Base-by-base conservation (phyloP, 768 basidiomycete genomes). In the Boletellus sp. region DNA sequence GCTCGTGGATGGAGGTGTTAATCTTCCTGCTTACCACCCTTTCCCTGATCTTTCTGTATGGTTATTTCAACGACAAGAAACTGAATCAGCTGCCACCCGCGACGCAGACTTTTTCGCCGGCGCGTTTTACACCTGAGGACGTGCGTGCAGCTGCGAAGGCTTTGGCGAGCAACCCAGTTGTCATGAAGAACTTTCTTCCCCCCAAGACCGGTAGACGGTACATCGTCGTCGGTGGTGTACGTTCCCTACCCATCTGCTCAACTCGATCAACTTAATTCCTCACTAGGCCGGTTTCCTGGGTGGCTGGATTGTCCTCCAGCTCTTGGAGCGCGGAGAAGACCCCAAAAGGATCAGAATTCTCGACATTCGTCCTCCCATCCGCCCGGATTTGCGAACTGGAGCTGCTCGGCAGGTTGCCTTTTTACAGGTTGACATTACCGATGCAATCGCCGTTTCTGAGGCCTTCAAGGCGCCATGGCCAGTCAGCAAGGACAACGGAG, bases 161-260 rank as follows among this genome's bases (percentile, higher is more conserved):
- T 20, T 62, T 81, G n/a, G 62, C 57, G 4, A 58, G 64, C 6
- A 50, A 54, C 2, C 71, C 74, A 1, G 57, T 74, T 48, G 58
- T 68, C 28, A 67, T 74, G 35, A 54, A 70, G 9, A 71, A 75
- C 38, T 72, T 81, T 48, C 64, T 88, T 23, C 84, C 85, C 6
- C 80, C 80, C 3, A 82, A 73, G 64, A 90, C 88, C 0, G 85
- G 85, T 17, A 75, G 87, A 47, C 74, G 81, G 42, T 90, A 90
- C 62, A 87, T 90, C 50, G 74, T 90, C 4, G 76, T 86, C 34
- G 88, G 88, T 48, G 87, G 88, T 57, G 85, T 86, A 61, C 53
- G 79, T 77, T 38, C 35, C 33, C 19, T 6, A 2, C 19, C n/a
- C 45, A 23, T 32, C 45, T 35, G 39, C 10, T 12, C 42, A 13